These are phyloP conservation scores for Mortierella sp. DNA, from an alignment of 371 early-diverging fungal species.

Conservation along the genomic window DNA sequence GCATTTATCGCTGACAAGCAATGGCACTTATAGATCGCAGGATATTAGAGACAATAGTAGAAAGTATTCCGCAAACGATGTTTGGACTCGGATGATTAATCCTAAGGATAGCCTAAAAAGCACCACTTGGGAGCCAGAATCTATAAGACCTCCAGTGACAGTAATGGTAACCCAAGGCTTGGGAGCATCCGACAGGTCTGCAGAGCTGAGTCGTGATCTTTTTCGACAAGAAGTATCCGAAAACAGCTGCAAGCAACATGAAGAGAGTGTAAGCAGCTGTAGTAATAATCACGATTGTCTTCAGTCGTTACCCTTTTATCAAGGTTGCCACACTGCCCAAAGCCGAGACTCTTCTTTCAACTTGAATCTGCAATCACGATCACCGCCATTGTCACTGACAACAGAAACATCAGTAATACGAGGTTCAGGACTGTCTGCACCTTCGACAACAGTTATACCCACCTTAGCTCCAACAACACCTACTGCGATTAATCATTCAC, in stretches of 20 bases:
- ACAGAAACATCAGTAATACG: too few relatives aligned
- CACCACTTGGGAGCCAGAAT: background rate
- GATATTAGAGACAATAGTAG: background rate
- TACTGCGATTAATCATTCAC: background rate
- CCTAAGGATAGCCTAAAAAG: constrained; percentile 1
- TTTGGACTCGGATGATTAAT: constrained; percentile 4
- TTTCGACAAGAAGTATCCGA: background rate
- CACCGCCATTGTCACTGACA: too few relatives aligned
- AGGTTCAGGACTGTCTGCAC: background rate
- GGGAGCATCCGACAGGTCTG: constrained; percentile 1
- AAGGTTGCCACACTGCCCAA: background rate
- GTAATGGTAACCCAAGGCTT: constrained; percentile 19
- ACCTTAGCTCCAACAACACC: background rate
- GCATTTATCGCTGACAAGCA: background rate
- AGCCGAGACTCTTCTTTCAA: background rate
- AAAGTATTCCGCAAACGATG: constrained; percentile 6
- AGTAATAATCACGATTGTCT: background rate
- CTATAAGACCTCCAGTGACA: constrained; percentile 6
- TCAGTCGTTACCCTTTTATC: background rate
- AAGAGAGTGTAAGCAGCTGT: background rate
- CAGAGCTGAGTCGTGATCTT: background rate
- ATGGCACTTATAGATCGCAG: background rate
- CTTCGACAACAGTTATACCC: background rate
- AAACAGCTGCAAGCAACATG: background rate
- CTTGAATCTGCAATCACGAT: background rate